Evolutionary conservation across 441 rosid genomes (phyloP).

Genomic region (Pelargonium exstipulatum): DNA sequence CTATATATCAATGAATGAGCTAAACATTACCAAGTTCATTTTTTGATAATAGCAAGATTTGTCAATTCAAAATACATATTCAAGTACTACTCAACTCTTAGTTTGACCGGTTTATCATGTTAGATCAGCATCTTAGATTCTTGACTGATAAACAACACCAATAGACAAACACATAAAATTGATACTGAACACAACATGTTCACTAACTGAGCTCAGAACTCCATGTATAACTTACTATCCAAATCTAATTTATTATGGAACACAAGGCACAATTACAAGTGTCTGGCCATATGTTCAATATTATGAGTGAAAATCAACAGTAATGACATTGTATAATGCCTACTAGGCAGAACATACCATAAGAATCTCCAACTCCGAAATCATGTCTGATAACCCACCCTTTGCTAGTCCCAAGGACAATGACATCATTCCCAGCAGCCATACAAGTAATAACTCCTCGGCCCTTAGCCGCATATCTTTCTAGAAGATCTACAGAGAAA

Average conservation of each 20-base stretch:
- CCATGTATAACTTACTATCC: background rate
- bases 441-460: slow-evolving; percentile 86
- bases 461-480: slow-evolving; percentile 83
- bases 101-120: background rate
- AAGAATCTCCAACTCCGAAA: slow-evolving; percentile 77
- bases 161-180: background rate
- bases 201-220: slow-evolving; percentile 1
- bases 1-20: background rate
- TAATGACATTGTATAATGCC: background rate
- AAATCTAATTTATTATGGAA: background rate
- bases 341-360: slow-evolving; percentile 28
- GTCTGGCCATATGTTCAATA: background rate
- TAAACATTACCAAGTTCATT: background rate
- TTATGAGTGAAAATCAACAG: background rate
- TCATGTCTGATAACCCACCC: slow-evolving; percentile 95
- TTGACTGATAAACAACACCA: background rate
- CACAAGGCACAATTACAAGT: background rate
- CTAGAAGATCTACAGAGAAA: slow-evolving; percentile 83
- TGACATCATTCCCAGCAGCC: slow-evolving; percentile 98
- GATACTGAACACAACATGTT: background rate
- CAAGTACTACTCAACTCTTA: background rate
- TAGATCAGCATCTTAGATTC: background rate
- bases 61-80: background rate
- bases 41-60: background rate
- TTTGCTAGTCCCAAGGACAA: slow-evolving; percentile 83